Conservation (phyloP, 108 stramenopile species). For the Conticribra guillardii region DNA sequence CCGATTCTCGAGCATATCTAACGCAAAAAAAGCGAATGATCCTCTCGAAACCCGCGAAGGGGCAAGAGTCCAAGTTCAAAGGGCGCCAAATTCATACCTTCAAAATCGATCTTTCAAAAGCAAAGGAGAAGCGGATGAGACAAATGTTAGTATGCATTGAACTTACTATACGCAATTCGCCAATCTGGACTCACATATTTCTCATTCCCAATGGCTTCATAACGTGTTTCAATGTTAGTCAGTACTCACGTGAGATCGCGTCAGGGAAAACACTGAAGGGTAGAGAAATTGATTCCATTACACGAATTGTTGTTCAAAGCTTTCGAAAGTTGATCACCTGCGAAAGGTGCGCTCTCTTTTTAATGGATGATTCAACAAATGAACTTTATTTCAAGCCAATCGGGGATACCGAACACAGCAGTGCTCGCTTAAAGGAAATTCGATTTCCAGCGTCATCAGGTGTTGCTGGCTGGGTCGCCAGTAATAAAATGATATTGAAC, state of each 20-base stretch:
- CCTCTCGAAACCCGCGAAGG: conserved; percentile 10
- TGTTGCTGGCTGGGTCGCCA: conserved; percentile 61
- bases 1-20: conserved; percentile 27
- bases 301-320: conserved; percentile 49
- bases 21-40: conserved; percentile 1
- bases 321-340: conserved; percentile 49
- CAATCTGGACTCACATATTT: too few relatives aligned
- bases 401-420: conserved; percentile 43
- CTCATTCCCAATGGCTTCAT: too few relatives aligned
- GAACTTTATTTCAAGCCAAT: conserved; percentile 61
- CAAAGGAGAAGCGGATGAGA: conserved; percentile 41
- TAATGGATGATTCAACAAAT: conserved; percentile 45
- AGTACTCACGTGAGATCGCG: conserved; percentile 45
- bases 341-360: conserved; percentile 55
- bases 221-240: too few relatives aligned
- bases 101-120: conserved; percentile 39
- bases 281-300: conserved; percentile 53
- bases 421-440: conserved; percentile 34
- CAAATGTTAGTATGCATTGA: too few relatives aligned
- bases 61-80: conserved; percentile 35
- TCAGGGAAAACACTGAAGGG: conserved; percentile 29
- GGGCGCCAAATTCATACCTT: conserved; percentile 49
- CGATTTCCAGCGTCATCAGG: conserved; percentile 52
- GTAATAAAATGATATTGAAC: conserved; percentile 49
- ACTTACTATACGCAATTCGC: too few relatives aligned